Conservation (phyloP, 2,329 filamentous ascomycete genomes). For the Bipolaris gigantea region DNA sequence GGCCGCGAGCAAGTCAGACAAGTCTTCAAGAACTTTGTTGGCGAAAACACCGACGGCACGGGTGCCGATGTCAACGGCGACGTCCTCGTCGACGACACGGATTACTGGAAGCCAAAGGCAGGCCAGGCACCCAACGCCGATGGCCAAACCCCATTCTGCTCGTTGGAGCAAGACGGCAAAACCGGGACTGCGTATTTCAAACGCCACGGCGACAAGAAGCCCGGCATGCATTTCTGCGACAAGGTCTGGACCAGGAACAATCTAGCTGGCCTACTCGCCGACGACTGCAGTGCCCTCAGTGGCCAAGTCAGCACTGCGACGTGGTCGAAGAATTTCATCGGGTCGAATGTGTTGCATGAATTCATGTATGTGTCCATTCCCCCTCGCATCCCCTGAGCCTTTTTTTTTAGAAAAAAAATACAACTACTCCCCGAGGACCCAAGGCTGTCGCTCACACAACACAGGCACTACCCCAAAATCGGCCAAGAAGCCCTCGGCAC, state of each 20-base stretch:
- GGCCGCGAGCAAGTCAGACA: constrained; percentile 1
- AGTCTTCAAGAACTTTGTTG: constrained; percentile 10
- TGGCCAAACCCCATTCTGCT: constrained; percentile 4
- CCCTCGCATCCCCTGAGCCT: too few relatives aligned
- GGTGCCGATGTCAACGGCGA: background rate
- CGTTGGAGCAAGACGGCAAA: constrained; percentile 2
- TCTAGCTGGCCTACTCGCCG: background rate
- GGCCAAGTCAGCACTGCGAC: background rate
- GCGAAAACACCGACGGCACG: constrained; percentile 3
- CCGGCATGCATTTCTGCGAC: constrained; percentile 11
- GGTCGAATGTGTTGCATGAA: constrained; percentile 2
- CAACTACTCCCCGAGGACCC: too few relatives aligned
- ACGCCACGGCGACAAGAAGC: background rate
- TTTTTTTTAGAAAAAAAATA: too few relatives aligned
- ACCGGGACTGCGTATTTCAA: constrained; percentile 8
- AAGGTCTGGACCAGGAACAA: constrained; percentile 4
- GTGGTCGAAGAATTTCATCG: constrained; percentile 6
- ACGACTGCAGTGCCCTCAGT: background rate
- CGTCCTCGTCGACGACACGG: background rate
- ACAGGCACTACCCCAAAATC: constrained; percentile 5
- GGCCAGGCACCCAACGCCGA: background rate
- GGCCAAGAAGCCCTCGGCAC: background rate
- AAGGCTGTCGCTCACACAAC: background rate
- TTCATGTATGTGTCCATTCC: background rate
- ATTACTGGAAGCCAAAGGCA: constrained; percentile 1